Base-by-base conservation (phyloP, 2,329 filamentous ascomycete species). In the Chalara sp. region DNA sequence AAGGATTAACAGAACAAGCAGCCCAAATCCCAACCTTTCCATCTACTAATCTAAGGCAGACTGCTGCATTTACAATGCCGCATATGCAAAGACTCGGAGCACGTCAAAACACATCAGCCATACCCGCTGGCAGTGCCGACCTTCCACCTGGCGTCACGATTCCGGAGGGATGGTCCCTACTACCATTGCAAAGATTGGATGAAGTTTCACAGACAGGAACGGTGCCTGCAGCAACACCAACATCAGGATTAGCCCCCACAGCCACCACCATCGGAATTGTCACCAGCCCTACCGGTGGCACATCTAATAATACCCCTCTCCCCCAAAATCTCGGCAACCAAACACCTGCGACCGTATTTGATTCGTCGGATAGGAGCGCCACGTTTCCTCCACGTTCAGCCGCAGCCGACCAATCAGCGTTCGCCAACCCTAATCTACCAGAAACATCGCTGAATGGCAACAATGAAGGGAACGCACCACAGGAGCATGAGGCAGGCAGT, bases 71-170 rank as follows among this genome's bases (percentile, higher is more conserved):
- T 57, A 53, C 50, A 35, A 30, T 5, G 12, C 47, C 33, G 35
- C 46, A 72, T 71, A 52, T 60, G 66, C 46, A 72, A 71, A 53
- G 77, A 48, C 76, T 83, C 55, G 71, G 71, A 29, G 69, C 69
- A 8, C 59, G 72, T 11, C 63, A 70, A 1, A 72, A 74, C 41
- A 66, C 74, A 7, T 65, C 72, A 11, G 69, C 76, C 1, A 82
- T 84, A 47, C 78, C 79, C 5, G 70, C 81, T 4, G 81, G 80
- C 13, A 83, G 79, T 58, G 65, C 77, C 21, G 80, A 83, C 6
- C 70, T 86, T 6, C 83, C 83, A 0, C 76, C 81, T 49, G 82
- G 82, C 5, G 72, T 86, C n/a, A 73, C 76, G 5, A 74, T 86
- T 21, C 83, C 83, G 2, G 72, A 76, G 31, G 83, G 83, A 5